A percentile compares a stretch with the other conserved stretches of the same genome.
Conservation (phyloP, 176 grass and related monocot species). For the Rhipidocladum racemiflorum region DNA sequence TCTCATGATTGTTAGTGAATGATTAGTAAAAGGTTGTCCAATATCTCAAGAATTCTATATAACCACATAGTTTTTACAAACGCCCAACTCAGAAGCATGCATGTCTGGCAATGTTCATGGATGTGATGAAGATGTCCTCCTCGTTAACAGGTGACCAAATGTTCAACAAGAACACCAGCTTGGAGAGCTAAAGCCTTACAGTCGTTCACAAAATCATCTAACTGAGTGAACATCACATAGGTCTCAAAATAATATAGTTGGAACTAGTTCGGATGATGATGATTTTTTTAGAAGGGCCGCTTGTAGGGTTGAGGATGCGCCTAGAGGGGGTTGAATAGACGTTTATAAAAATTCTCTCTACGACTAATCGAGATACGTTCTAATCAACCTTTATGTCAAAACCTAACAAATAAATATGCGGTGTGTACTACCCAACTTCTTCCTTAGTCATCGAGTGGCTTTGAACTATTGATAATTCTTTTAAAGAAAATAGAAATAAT, state of each 20-base stretch:
- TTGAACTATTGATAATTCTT: too few species aligned
- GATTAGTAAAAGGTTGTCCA: neutral
- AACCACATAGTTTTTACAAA: neutral
- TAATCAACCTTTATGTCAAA: too few species aligned
- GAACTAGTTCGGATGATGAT: neutral
- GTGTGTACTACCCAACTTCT: too few species aligned
- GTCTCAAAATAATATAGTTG: neutral
- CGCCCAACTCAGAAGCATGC: neutral
- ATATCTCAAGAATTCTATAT: neutral
- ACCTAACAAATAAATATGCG: too few species aligned
- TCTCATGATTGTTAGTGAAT: slow-evolving; percentile 4
- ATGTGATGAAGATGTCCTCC: neutral
- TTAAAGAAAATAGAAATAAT: too few species aligned
- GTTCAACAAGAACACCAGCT: neutral
- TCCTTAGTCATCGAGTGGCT: too few species aligned
- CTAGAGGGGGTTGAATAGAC: too few species aligned
- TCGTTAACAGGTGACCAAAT: neutral
- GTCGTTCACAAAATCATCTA: neutral
- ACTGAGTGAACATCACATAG: neutral
- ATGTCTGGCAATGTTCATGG: neutral
- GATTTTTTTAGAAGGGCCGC: too few species aligned
- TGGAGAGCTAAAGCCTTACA: neutral
- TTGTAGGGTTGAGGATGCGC: too few species aligned
- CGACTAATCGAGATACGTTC: too few species aligned
- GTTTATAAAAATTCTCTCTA: too few species aligned